These are phyloP conservation scores for Cutaneotrichosporon curvatum DNA, from an alignment of 1,284 basidiomycete species.

Conservation along the genomic window DNA sequence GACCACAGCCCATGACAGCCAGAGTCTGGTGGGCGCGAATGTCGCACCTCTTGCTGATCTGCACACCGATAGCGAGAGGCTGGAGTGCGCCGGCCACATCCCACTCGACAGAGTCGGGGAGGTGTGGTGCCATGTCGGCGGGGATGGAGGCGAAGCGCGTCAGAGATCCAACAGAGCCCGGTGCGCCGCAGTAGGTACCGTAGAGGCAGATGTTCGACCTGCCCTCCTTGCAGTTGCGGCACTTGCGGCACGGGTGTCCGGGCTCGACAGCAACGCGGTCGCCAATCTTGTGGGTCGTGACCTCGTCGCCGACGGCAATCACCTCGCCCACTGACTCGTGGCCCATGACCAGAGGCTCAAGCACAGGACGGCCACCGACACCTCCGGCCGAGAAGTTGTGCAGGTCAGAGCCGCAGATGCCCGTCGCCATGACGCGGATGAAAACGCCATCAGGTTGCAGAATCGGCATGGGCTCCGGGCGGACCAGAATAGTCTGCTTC, in stretches of 20 bases:
- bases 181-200: slow-evolving; percentile 38
- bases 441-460: slow-evolving; percentile 42
- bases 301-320: slow-evolving; percentile 40
- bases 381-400: slow-evolving; percentile 41
- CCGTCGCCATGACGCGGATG: slow-evolving; percentile 39
- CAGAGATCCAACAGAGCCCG: slow-evolving; percentile 38
- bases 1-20: slow-evolving; percentile 45
- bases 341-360: slow-evolving; percentile 44
- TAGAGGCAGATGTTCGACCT: slow-evolving; percentile 56
- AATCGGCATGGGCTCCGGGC: slow-evolving; percentile 31
- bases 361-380: slow-evolving; percentile 40
- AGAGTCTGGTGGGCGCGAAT: slow-evolving; percentile 37
- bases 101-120: slow-evolving; percentile 45
- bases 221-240: slow-evolving; percentile 55
- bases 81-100: slow-evolving; percentile 63
- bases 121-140: slow-evolving; percentile 43
- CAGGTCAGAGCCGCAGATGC: slow-evolving; percentile 42
- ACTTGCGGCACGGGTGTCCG: slow-evolving; percentile 50
- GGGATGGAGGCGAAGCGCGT: slow-evolving; percentile 38
- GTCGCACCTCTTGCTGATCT: slow-evolving; percentile 38
- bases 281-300: slow-evolving; percentile 44
- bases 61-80: slow-evolving; percentile 60
- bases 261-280: slow-evolving; percentile 55
- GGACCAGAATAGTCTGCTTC: slow-evolving; percentile 33
- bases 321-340: slow-evolving; percentile 45